phyloP scores from a whole-genome alignment of 169 alveolate genomes.

The Theileria orientalis region DNA sequence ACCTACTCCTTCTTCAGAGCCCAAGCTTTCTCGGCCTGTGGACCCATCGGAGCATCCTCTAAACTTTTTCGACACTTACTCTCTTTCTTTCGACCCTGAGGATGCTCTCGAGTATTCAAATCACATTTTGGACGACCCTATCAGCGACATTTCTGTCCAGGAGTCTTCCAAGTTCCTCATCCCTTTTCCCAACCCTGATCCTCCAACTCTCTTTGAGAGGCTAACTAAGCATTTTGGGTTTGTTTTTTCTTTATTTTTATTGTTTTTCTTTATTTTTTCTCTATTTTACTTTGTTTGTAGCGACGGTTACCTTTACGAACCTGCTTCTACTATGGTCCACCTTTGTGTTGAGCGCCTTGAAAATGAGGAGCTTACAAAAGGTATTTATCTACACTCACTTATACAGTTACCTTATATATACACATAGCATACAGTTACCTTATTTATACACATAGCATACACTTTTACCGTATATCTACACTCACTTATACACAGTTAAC shows the following conservation, averaged over 20 bases:
- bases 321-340: conserved; percentile 73
- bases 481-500: too few relatives aligned
- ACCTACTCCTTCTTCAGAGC: neutral
- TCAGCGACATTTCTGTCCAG: conserved; percentile 36
- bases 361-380: conserved; percentile 61
- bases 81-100: conserved; percentile 22
- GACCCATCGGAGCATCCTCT: neutral
- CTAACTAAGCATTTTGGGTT: conserved; percentile 61
- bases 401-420: neutral
- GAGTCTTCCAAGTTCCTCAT: conserved; percentile 38
- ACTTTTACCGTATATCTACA: too few relatives aligned
- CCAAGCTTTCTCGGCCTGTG: neutral
- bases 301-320: conserved; percentile 42
- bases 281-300: neutral
- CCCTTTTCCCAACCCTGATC: conserved; percentile 57
- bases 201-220: conserved; percentile 9
- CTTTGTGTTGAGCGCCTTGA: conserved; percentile 73
- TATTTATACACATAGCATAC: too few relatives aligned
- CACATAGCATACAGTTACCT: too few relatives aligned
- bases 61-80: neutral
- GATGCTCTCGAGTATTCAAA: conserved; percentile 22
- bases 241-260: neutral
- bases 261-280: neutral
- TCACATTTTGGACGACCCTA: conserved; percentile 51
- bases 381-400: neutral